Conservation (phyloP, 441 rosid species). For the Metrosideros polymorpha region DNA sequence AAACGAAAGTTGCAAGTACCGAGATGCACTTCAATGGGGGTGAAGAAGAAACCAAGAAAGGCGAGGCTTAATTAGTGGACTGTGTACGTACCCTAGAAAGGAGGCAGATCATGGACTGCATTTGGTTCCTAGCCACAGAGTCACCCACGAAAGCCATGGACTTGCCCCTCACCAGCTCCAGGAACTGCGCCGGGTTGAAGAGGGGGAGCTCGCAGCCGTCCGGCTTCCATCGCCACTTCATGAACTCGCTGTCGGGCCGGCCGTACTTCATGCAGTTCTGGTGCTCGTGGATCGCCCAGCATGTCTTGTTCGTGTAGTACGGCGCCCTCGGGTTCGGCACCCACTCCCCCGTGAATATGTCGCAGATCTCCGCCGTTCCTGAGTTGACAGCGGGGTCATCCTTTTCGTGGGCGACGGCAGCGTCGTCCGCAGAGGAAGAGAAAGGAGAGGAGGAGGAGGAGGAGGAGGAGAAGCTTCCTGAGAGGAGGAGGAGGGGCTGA, state of each 20-base stretch:
- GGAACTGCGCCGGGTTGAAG: constrained; percentile 45
- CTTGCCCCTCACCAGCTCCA: constrained; percentile 43
- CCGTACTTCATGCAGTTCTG: constrained; percentile 70
- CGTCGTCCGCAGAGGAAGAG: not conserved
- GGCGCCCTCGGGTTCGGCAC: constrained; percentile 41
- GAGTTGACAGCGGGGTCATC: not conserved
- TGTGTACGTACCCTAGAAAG: constrained; percentile 48
- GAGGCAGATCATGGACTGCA: constrained; percentile 74
- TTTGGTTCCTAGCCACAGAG: constrained; percentile 59
- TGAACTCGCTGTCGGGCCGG: constrained; percentile 39
- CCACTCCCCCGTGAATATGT: constrained; percentile 63
- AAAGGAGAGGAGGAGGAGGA: not conserved
- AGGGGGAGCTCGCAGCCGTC: constrained; percentile 41
- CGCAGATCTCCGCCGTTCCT: constrained; percentile 24
- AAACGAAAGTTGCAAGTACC: not conserved
- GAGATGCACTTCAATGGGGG: not conserved
- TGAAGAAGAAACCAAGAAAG: not conserved
- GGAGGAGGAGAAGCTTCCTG: not conserved
- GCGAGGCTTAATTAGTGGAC: not conserved
- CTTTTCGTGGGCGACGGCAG: not conserved
- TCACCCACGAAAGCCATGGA: constrained; percentile 63
- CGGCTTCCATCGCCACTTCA: constrained; percentile 63
- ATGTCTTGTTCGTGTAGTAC: constrained; percentile 53
- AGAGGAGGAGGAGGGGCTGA: constrained; percentile 13
- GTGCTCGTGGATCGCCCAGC: constrained; percentile 63